A percentile compares a stretch with the other conserved stretches of the same genome.
Conservation (phyloP, 371 early-diverging fungal species). For the Synchytrium microbalum region DNA sequence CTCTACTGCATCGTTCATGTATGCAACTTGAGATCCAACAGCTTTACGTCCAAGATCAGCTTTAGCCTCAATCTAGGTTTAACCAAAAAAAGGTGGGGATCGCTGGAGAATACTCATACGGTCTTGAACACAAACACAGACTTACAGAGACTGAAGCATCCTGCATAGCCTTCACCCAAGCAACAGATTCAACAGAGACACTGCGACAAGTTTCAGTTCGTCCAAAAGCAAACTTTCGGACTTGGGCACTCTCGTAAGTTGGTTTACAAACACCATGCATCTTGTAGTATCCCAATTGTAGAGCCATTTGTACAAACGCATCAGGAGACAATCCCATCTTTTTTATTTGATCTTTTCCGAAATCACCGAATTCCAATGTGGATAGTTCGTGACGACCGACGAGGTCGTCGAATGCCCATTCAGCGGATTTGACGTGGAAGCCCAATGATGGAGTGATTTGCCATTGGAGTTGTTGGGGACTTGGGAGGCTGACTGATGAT, state of each 20-base stretch:
- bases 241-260: slow-evolving; percentile 90
- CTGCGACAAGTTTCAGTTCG: slow-evolving; percentile 93
- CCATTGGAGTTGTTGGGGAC: slow-evolving; percentile 63
- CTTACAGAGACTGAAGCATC: slow-evolving; percentile 42
- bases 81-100: slow-evolving; percentile 12
- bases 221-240: slow-evolving; percentile 81
- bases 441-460: slow-evolving; percentile 46
- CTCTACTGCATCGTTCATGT: slow-evolving; percentile 75
- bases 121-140: slow-evolving; percentile 1
- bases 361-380: slow-evolving; percentile 72
- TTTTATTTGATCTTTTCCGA: slow-evolving; percentile 91
- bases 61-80: slow-evolving; percentile 44
- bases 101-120: neutral
- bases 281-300: slow-evolving; percentile 92
- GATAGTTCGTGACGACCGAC: slow-evolving; percentile 72
- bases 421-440: slow-evolving; percentile 53
- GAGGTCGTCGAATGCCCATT: slow-evolving; percentile 57
- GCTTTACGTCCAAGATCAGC: slow-evolving; percentile 64
- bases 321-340: slow-evolving; percentile 84
- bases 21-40: slow-evolving; percentile 62
- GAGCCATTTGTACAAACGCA: slow-evolving; percentile 89
- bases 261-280: slow-evolving; percentile 61
- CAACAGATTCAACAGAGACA: slow-evolving; percentile 68
- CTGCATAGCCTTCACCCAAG: slow-evolving; percentile 83
- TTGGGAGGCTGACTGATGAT: slow-evolving; percentile 47